Percentiles rank a stretch among this genome's conserved stretches.
Evolutionary conservation across 2,329 filamentous ascomycete genomes (phyloP).

Genomic region (Arthrobotrys sphaeroides): DNA sequence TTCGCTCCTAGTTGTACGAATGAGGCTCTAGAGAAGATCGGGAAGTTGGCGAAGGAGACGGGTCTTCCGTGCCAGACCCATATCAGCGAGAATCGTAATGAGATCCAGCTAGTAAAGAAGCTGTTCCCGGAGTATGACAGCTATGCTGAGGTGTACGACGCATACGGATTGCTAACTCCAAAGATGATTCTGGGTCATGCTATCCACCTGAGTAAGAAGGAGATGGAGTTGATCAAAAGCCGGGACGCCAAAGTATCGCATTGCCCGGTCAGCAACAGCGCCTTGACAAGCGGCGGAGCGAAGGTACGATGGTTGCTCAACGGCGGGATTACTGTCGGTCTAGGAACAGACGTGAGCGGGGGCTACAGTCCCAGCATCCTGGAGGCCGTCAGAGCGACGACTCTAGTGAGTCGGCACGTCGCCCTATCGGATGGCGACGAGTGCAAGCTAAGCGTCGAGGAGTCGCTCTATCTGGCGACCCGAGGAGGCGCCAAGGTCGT

Average conservation of each 20-base stretch:
- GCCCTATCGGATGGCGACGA: slow-evolving; percentile 67
- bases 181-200: slow-evolving; percentile 87
- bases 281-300: slow-evolving; percentile 80
- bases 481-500: slow-evolving; percentile 85
- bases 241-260: slow-evolving; percentile 77
- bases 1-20: slow-evolving; percentile 73
- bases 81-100: slow-evolving; percentile 81
- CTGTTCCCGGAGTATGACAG: slow-evolving; percentile 72
- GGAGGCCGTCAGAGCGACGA: slow-evolving; percentile 82
- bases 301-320: slow-evolving; percentile 78
- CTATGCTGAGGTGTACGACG: slow-evolving; percentile 84
- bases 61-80: slow-evolving; percentile 84
- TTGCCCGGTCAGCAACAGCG: slow-evolving; percentile 86
- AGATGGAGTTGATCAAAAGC: slow-evolving; percentile 71
- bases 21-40: slow-evolving; percentile 72
- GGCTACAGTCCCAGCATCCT: slow-evolving; percentile 85
- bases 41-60: slow-evolving; percentile 70
- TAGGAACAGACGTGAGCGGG: slow-evolving; percentile 91
- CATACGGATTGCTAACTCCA: slow-evolving; percentile 72
- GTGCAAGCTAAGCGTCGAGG: slow-evolving; percentile 80
- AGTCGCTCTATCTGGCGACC: slow-evolving; percentile 86
- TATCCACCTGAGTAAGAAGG: slow-evolving; percentile 75
- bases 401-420: slow-evolving; percentile 78
- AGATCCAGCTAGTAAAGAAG: slow-evolving; percentile 75
- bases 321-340: slow-evolving; percentile 77